Evolutionary conservation across 2,329 filamentous ascomycete species (phyloP).

Genomic region (Nemania bipapillata): DNA sequence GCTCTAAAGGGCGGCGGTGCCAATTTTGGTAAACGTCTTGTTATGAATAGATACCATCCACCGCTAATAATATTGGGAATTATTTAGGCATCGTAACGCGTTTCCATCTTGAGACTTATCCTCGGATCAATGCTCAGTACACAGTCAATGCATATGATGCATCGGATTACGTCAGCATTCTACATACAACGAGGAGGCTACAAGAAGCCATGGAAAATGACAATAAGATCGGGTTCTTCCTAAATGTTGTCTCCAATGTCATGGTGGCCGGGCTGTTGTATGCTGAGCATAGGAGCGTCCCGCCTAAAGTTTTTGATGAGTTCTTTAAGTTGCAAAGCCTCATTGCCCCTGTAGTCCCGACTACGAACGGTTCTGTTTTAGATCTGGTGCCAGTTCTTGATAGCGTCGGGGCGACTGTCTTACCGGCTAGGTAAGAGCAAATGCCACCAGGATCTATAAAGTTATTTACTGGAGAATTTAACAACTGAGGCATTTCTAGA

Average conservation of each 20-base stretch:
- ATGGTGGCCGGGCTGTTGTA: slow-evolving; percentile 36
- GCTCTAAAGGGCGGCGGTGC: slow-evolving; percentile 40
- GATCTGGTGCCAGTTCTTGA: background rate
- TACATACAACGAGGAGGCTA: slow-evolving; percentile 20
- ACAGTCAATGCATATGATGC: slow-evolving; percentile 36
- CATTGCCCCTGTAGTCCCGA: background rate
- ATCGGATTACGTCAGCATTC: slow-evolving; percentile 34
- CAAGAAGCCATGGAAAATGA: slow-evolving; percentile 42
- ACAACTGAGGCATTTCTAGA: background rate
- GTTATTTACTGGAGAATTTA: too few relatives aligned
- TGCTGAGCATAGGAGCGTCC: slow-evolving; percentile 22
- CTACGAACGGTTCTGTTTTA: slow-evolving; percentile 1
- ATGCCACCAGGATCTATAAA: too few relatives aligned
- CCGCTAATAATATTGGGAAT: too few relatives aligned
- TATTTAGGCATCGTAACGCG: slow-evolving; percentile 40
- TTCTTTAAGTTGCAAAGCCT: slow-evolving; percentile 38
- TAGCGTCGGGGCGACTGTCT: too few relatives aligned
- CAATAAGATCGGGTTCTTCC: slow-evolving; percentile 34
- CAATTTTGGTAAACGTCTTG: slow-evolving; percentile 45
- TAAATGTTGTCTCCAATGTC: slow-evolving; percentile 27
- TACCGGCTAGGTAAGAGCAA: too few relatives aligned
- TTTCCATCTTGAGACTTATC: slow-evolving; percentile 37
- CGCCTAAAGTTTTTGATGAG: slow-evolving; percentile 28
- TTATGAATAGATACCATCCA: too few relatives aligned
- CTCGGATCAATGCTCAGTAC: slow-evolving; percentile 34